Conservation (phyloP, 2,329 filamentous ascomycete species). For the Aspergillus spinulosporus region DNA sequence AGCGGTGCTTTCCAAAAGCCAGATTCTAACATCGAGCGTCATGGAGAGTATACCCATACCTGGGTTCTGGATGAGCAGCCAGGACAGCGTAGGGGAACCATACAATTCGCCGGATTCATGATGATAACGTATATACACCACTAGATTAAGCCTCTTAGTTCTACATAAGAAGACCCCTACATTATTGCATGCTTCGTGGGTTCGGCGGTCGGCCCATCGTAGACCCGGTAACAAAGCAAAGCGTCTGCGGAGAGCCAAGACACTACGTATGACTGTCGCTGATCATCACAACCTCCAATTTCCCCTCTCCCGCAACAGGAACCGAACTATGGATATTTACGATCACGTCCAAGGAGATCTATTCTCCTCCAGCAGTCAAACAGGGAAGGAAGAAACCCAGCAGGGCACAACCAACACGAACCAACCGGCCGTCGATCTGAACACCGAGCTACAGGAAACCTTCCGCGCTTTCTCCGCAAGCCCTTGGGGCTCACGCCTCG, state of each 20-base stretch:
- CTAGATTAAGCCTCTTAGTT: background rate
- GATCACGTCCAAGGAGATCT: conserved; percentile 91
- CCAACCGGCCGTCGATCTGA: conserved; percentile 59
- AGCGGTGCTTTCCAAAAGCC: conserved; percentile 34
- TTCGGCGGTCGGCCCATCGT: conserved; percentile 31
- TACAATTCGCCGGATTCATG: conserved; percentile 33
- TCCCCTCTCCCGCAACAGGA: conserved; percentile 11
- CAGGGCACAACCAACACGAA: conserved; percentile 40
- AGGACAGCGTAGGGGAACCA: conserved; percentile 41
- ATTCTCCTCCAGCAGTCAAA: conserved; percentile 56
- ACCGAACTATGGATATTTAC: conserved; percentile 80
- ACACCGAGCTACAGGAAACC: conserved; percentile 87
- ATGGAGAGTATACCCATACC: conserved; percentile 48
- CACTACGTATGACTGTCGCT: background rate
- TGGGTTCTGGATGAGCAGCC: conserved; percentile 39
- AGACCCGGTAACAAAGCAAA: conserved; percentile 23
- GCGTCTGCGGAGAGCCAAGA: conserved; percentile 12
- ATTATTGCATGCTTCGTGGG: background rate
- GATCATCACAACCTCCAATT: conserved; percentile 6
- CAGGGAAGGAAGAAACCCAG: conserved; percentile 48
- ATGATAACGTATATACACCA: conserved; percentile 10
- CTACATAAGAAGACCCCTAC: background rate
- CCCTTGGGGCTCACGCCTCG: conserved; percentile 85
- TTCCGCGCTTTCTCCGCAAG: conserved; percentile 91
- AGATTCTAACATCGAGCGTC: conserved; percentile 44